phyloP scores from a whole-genome alignment of 345 rosid genomes.

The Eucalyptus cloeziana region DNA sequence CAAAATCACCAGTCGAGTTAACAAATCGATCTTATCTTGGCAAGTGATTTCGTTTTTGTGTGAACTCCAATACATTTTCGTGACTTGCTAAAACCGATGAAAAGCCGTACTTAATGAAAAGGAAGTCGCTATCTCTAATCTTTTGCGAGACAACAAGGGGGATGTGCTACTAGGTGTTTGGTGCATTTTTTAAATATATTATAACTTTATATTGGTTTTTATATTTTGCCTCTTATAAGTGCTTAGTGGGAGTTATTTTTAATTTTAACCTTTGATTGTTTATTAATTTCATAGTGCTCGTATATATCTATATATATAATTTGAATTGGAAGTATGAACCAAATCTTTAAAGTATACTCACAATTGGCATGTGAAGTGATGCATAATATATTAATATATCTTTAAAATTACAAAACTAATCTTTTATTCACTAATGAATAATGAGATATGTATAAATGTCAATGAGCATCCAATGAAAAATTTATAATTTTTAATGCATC shows the following conservation, averaged over 20 bases:
- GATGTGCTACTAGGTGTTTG: background rate
- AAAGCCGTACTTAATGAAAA: background rate
- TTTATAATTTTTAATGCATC: background rate
- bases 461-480: background rate
- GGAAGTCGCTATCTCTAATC: background rate
- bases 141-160: background rate
- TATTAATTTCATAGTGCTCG: background rate
- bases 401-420: background rate
- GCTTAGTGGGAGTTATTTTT: background rate
- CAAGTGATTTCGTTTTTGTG: background rate
- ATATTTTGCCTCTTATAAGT: background rate
- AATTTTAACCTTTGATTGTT: too few species aligned
- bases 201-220: background rate
- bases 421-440: background rate
- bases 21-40: background rate
- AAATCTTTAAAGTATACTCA: background rate
- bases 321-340: background rate
- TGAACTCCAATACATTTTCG: background rate
- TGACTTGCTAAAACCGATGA: fast-evolving
- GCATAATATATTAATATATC: background rate
- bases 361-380: background rate
- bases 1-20: background rate
- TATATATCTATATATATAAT: too few species aligned
- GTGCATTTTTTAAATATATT: background rate
- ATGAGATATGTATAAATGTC: background rate